A percentile compares a stretch with the other conserved stretches of the same genome.
Conservation (phyloP, 805 yeast genomes). For the Candida sanyiensis region DNA sequence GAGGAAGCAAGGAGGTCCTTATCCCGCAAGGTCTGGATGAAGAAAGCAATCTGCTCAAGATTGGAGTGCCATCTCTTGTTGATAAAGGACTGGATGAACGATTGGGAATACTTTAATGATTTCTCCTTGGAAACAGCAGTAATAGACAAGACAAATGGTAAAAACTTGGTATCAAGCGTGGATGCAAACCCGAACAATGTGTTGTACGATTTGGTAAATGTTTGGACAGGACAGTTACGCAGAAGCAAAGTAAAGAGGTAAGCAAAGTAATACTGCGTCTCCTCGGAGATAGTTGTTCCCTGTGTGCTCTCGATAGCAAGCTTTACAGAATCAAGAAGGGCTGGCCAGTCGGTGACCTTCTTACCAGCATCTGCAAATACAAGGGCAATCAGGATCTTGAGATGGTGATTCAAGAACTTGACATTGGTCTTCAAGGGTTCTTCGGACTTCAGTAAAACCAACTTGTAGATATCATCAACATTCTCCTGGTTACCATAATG, state of each 20-base stretch:
- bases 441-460: conserved; percentile 24
- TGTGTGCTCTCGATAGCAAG: conserved; percentile 10
- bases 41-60: conserved; percentile 35
- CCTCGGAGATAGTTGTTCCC: too few relatives aligned
- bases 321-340: conserved; percentile 22
- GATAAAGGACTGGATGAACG: conserved; percentile 44
- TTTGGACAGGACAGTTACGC: conserved; percentile 49
- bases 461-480: conserved; percentile 39
- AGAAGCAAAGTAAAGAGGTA: conserved; percentile 45
- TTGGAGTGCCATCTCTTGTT: conserved; percentile 35
- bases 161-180: conserved; percentile 31
- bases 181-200: conserved; percentile 37
- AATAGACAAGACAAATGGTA: conserved; percentile 43
- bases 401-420: conserved; percentile 13
- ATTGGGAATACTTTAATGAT: conserved; percentile 37
- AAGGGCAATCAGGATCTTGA: conserved; percentile 40
- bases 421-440: conserved; percentile 13
- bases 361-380: conserved; percentile 67
- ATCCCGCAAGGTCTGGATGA: conserved; percentile 32
- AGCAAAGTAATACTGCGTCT: conserved; percentile 27
- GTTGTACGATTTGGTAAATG: conserved; percentile 43
- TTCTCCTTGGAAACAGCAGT: conserved; percentile 39
- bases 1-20: conserved; percentile 19
- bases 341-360: conserved; percentile 51
- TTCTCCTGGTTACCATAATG: conserved; percentile 47